These are phyloP conservation scores for Hordeum vulgare DNA, from an alignment of 176 grass and related monocot species.

Conservation along the genomic window MorexV3_pseudomolecules_assembly NC_058522.1:419040685-419041184, in stretches of 20 bases:
- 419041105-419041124: neutral
- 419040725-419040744: neutral
- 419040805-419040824: neutral
- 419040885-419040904: neutral
- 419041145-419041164: neutral
- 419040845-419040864: neutral
- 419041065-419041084: neutral
- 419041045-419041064: neutral
- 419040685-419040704: neutral
- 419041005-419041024: too few species aligned
- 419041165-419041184: neutral
- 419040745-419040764: neutral
- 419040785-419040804: too few species aligned
- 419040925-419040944: neutral
- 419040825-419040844: neutral
- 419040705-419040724: neutral
- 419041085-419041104: neutral
- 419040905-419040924: too few species aligned
- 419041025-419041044: neutral
- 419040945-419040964: neutral
- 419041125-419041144: neutral
- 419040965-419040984: neutral
- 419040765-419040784: neutral
- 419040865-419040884: neutral
- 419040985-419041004: neutral